Evolutionary conservation across 2,329 filamentous ascomycete genomes (phyloP).

Genomic region (Hansfordia pulvinata): DNA sequence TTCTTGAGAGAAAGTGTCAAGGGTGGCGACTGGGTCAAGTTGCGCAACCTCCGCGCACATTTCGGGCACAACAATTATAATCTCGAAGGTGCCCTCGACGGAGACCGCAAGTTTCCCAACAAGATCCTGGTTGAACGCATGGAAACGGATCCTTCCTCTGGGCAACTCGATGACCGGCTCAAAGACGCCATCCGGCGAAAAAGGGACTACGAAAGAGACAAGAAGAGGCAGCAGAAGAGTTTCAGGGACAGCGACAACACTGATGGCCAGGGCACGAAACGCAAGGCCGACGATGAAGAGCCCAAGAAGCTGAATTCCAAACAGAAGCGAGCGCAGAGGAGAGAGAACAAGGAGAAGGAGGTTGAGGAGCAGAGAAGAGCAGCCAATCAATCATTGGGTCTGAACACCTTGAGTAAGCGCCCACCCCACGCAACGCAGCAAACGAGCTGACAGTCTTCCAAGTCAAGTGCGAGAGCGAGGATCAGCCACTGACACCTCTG

Average conservation of each 20-base stretch:
- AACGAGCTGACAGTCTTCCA: slow-evolving; percentile 4
- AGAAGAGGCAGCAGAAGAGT: slow-evolving; percentile 12
- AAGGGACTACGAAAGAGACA: slow-evolving; percentile 3
- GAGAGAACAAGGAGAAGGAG: slow-evolving; percentile 10
- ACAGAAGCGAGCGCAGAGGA: slow-evolving; percentile 13
- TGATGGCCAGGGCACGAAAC: slow-evolving; percentile 6
- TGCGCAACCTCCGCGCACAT: slow-evolving; percentile 65
- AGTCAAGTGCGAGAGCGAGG: slow-evolving; percentile 33
- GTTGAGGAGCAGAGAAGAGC: slow-evolving; percentile 14
- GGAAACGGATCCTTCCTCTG: too few species aligned
- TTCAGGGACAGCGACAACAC: slow-evolving; percentile 5
- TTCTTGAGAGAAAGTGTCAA: slow-evolving; percentile 42
- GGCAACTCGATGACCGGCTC: slow-evolving; percentile 31
- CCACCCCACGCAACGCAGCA: not conserved
- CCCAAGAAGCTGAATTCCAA: slow-evolving; percentile 10
- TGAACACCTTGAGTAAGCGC: slow-evolving; percentile 17
- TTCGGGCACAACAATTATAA: slow-evolving; percentile 32
- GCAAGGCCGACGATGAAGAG: slow-evolving; percentile 7
- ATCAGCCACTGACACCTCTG: slow-evolving; percentile 20
- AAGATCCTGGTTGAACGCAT: slow-evolving; percentile 47
- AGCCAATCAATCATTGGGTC: slow-evolving; percentile 12
- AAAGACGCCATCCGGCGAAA: slow-evolving; percentile 50
- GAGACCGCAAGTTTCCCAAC: slow-evolving; percentile 31
- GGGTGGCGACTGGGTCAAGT: slow-evolving; percentile 44
- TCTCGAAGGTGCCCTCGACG: slow-evolving; percentile 61